A percentile compares a stretch with the other conserved stretches of the same genome.
These are phyloP conservation scores for Plasmodium yoelii DNA, from an alignment of 169 alveolate genomes.

Conservation along the genomic window DNA sequence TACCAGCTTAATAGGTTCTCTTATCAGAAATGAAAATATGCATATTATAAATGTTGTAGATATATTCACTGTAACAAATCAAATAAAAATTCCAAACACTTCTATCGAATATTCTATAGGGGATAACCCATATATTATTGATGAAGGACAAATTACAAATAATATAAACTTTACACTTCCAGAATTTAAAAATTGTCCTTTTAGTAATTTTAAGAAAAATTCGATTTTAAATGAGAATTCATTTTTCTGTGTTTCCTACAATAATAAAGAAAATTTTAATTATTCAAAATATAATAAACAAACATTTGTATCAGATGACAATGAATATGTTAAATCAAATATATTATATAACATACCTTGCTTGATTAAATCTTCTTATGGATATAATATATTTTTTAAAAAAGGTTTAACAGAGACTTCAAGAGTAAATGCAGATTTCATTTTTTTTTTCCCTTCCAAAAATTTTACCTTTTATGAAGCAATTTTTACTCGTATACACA, in stretches of 20 bases:
- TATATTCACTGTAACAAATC: constrained; percentile 27
- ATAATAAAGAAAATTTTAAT: constrained; percentile 53
- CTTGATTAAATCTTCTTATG: constrained; percentile 73
- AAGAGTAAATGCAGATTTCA: constrained; percentile 55
- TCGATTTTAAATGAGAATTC: constrained; percentile 21
- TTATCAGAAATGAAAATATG: constrained; percentile 50
- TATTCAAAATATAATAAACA: constrained; percentile 32
- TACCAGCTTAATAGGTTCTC: constrained; percentile 71
- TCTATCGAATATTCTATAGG: constrained; percentile 43
- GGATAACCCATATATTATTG: constrained; percentile 68
- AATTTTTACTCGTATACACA: constrained; percentile 66
- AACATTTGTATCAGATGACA: constrained; percentile 51
- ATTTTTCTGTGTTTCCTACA: constrained; percentile 62
- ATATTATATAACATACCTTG: constrained; percentile 65
- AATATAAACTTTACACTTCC: constrained; percentile 64
- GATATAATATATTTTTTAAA: constrained; percentile 70
- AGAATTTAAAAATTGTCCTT: constrained; percentile 59
- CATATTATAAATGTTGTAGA: constrained; percentile 68
- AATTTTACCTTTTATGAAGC: constrained; percentile 66
- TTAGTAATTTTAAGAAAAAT: constrained; percentile 24
- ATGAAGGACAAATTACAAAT: constrained; percentile 30
- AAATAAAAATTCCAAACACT: constrained; percentile 49
- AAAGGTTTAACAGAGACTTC: constrained; percentile 59
- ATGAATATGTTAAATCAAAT: constrained; percentile 16
- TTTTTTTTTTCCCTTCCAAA: constrained; percentile 72